Conservation (phyloP, 306 rosid species). For the Vachellia pachyceras region DNA sequence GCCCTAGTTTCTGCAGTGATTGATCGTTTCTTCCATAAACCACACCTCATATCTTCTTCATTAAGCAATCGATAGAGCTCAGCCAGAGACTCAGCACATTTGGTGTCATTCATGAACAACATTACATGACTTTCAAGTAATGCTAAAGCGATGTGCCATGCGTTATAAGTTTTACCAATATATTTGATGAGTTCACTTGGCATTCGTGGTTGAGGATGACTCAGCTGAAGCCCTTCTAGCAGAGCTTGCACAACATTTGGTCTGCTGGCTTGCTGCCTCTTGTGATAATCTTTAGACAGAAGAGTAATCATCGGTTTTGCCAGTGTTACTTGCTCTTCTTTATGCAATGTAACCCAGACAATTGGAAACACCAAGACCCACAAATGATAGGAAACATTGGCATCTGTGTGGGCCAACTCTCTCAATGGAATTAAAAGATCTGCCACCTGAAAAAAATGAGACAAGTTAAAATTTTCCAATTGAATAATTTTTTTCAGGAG, state of each 20-base stretch:
- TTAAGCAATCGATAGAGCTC: conserved; percentile 97
- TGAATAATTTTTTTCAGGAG: conserved; percentile 14
- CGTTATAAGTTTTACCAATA: conserved; percentile 96
- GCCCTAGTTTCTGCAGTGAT: conserved; percentile 94
- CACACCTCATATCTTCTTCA: conserved; percentile 99
- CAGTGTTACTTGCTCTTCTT: conserved; percentile 91
- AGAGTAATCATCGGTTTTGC: conserved; percentile 98
- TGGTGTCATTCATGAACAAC: conserved; percentile 83
- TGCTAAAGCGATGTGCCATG: conserved; percentile 97
- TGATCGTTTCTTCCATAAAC: conserved; percentile 94
- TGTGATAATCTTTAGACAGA: conserved; percentile 92
- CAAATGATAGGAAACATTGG: conserved; percentile 97
- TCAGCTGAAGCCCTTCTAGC: conserved; percentile 97
- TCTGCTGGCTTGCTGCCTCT: conserved; percentile 89
- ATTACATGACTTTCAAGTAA: conserved; percentile 97
- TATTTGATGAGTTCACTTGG: conserved; percentile 98
- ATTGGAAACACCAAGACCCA: conserved; percentile 99
- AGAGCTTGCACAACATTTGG: conserved; percentile 99
- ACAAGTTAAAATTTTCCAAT: conserved; percentile 8
- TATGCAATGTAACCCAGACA: conserved; percentile 94
- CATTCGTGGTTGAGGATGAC: conserved; percentile 99
- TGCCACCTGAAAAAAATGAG: conserved; percentile 65
- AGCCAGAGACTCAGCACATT: conserved; percentile 93
- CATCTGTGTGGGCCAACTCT: conserved; percentile 96
- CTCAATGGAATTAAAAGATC: conserved; percentile 90